Percentiles rank a stretch among this genome's conserved stretches.
These are phyloP conservation scores for Ophiostoma piceae DNA, from an alignment of 2,329 filamentous ascomycete species.

Conservation along the genomic window DNA sequence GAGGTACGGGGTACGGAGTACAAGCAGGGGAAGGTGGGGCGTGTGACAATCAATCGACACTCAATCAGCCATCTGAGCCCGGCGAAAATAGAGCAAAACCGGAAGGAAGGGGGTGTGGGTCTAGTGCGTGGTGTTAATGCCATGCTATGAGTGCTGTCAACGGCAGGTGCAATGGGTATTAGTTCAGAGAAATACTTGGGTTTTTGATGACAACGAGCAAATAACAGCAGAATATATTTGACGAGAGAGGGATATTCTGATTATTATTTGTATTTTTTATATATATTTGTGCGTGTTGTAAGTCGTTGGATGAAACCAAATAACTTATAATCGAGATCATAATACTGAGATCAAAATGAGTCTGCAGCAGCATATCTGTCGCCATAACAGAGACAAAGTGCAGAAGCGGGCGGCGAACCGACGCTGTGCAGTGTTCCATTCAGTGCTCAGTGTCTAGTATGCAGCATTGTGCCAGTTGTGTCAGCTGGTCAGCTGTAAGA, in stretches of 20 bases:
- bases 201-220: too few species aligned
- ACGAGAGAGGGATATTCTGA: too few species aligned
- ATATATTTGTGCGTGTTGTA: too few species aligned
- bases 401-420: not conserved
- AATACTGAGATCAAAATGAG: not conserved
- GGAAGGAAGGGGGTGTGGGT: conserved; percentile 8
- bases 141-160: not conserved
- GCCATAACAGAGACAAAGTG: not conserved
- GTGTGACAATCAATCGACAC: conserved; percentile 11
- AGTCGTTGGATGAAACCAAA: not conserved
- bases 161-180: not conserved
- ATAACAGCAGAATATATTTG: too few species aligned
- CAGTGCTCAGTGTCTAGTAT: not conserved
- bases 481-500: not conserved
- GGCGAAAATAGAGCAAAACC: not conserved
- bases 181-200: too few species aligned
- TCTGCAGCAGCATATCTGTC: not conserved
- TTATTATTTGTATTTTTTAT: too few species aligned
- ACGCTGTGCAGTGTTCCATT: not conserved
- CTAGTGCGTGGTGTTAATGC: not conserved
- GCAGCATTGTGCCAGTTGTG: too few species aligned
- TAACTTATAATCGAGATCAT: not conserved
- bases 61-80: not conserved
- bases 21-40: conserved; percentile 1
- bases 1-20: conserved; percentile 1